Conservation (phyloP, 2,329 filamentous ascomycete species). For the Epichloe scottii region DNA sequence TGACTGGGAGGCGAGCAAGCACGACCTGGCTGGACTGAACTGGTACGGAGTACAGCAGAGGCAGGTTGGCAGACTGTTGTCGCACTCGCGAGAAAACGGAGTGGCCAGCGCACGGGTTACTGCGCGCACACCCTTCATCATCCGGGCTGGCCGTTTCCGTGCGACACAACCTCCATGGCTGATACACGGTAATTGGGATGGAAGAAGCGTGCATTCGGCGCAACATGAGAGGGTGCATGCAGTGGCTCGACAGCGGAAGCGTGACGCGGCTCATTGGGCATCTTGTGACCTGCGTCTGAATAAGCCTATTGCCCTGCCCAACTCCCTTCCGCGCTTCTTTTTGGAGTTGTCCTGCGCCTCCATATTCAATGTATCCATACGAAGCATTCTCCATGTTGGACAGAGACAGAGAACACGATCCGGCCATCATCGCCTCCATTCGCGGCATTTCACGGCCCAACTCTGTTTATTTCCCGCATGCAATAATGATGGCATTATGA, state of each 20-base stretch:
- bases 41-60: too few species aligned
- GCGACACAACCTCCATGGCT: neutral
- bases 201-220: neutral
- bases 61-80: neutral
- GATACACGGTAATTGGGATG: neutral
- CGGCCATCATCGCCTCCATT: neutral
- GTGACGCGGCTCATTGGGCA: slow-evolving; percentile 1
- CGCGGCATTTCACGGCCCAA: neutral
- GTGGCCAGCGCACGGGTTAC: neutral
- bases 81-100: neutral
- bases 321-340: neutral
- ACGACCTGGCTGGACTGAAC: neutral
- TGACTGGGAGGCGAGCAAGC: neutral
- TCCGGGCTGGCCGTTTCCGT: neutral
- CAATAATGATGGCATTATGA: slow-evolving; percentile 2
- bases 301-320: slow-evolving; percentile 1
- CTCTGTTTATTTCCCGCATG: neutral
- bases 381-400: too few species aligned
- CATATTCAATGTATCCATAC: too few species aligned
- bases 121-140: neutral
- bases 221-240: neutral
- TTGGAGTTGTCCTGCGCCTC: too few species aligned
- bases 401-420: neutral
- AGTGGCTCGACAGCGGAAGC: neutral
- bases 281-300: slow-evolving; percentile 4